Conservation (phyloP, 2,329 filamentous ascomycete genomes). For the Aspergillus latus region DNA sequence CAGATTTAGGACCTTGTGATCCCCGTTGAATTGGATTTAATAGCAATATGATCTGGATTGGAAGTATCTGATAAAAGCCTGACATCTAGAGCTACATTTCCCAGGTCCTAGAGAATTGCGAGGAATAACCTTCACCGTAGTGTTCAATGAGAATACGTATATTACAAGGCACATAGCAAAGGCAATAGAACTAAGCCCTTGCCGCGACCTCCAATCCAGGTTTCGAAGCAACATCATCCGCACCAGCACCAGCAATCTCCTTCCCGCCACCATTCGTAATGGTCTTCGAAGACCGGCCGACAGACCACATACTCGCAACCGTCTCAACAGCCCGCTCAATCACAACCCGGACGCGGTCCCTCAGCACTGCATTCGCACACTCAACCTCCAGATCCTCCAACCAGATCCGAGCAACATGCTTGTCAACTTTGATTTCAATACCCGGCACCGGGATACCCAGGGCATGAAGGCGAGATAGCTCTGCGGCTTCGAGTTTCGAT, state of each 20-base stretch:
- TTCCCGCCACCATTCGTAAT: conserved; percentile 27
- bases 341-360: conserved; percentile 81
- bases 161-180: conserved; percentile 3
- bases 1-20: neutral
- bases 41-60: neutral
- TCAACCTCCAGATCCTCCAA: conserved; percentile 89
- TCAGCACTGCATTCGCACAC: conserved; percentile 73
- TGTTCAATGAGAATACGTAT: neutral
- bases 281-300: conserved; percentile 24
- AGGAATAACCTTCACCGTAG: neutral
- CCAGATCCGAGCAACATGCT: conserved; percentile 85
- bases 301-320: conserved; percentile 66
- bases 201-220: conserved; percentile 25
- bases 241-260: conserved; percentile 7
- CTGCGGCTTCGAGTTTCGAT: conserved; percentile 60
- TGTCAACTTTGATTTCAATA: conserved; percentile 82
- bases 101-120: too few relatives aligned
- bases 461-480: conserved; percentile 75
- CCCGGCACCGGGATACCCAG: conserved; percentile 90
- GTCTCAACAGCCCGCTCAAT: conserved; percentile 88
- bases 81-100: too few relatives aligned
- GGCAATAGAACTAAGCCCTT: conserved; percentile 17
- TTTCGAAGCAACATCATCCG: conserved; percentile 12
- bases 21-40: neutral
- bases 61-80: neutral